Base-by-base conservation (phyloP, 192 early-diverging fungal species). In the Podila epicladia region DNA sequence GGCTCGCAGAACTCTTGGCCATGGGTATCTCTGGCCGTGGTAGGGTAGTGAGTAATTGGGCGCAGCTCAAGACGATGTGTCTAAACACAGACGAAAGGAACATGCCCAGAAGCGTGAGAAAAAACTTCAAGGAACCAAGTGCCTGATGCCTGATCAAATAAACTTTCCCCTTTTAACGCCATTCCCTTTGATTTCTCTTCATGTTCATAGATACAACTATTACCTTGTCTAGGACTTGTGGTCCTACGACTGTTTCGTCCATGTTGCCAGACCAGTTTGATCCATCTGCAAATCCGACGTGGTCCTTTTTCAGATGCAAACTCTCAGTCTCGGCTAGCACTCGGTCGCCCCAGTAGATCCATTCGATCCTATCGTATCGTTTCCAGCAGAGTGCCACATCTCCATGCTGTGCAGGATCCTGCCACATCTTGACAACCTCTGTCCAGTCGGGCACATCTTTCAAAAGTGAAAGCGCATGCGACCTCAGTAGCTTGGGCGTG, bases 351-450 rank as follows among this genome's bases (percentile, higher is more conserved):
- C 83, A 79, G 38, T 74, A 73, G 53, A 84, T 82, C 83, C 83
- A 84, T 13, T 84, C 83, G 31, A 84, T 75, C 28, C 77, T 58
- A 73, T 84, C 83, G 38, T 82, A 84, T n/a, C 77, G 73, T 26
- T 84, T 84, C 83, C 83, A 84, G 48, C 83, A 84, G 13, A 84
- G 74, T 13, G 71, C 75, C 22, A 84, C 67, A 33, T 84, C 76
- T 19, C 70, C 72, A 51, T 62, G 51, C 32, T 76, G 65, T 1
- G 11, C 9, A 19, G 76, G 76, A 31, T 79, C 76, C 24, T 69
- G 41, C 83, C 83, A 82, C 38, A 68, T 24, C 32, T 62, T 66
- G 37, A 84, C 77, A 5, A 84, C 59, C 13, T 84, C 83, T 17
- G 64, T 69, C 83, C 83, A 84, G 38, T 82, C 83, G 0, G 69